These are phyloP conservation scores for Aspergillus flavus DNA, from an alignment of 2,329 filamentous ascomycete genomes.

Conservation along the genomic window DNA sequence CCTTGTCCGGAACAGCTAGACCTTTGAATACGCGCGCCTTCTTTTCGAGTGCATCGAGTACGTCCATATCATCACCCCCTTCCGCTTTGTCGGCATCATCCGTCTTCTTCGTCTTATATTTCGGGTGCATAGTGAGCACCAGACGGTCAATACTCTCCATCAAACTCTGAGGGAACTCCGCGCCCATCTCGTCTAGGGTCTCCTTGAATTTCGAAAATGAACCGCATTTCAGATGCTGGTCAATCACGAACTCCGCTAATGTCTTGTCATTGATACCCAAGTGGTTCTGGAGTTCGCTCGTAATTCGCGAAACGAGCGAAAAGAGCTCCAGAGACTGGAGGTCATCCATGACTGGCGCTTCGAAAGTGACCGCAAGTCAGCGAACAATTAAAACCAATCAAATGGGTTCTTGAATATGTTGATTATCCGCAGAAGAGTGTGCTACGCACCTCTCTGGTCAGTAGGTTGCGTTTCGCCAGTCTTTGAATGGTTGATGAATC, in stretches of 20 bases:
- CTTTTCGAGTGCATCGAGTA: conserved; percentile 58
- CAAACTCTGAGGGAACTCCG: conserved; percentile 81
- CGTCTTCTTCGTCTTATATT: conserved; percentile 66
- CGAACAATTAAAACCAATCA: neutral
- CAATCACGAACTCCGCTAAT: conserved; percentile 93
- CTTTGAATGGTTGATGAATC: conserved; percentile 17
- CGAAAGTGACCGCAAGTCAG: neutral
- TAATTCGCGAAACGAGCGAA: conserved; percentile 91
- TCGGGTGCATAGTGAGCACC: conserved; percentile 86
- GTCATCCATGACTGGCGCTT: conserved; percentile 70
- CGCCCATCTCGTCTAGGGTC: conserved; percentile 73
- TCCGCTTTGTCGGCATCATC: conserved; percentile 38
- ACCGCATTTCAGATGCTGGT: conserved; percentile 76
- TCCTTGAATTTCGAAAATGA: conserved; percentile 73
- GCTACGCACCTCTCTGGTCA: conserved; percentile 24
- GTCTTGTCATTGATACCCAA: conserved; percentile 90
- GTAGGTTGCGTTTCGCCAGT: conserved; percentile 11
- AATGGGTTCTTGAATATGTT: neutral
- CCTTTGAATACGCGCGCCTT: conserved; percentile 91
- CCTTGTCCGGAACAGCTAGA: conserved; percentile 80
- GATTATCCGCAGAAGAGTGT: conserved; percentile 20
- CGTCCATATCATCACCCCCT: conserved; percentile 48
- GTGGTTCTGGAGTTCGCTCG: conserved; percentile 92
- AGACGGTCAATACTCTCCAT: conserved; percentile 90
- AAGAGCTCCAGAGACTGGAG: conserved; percentile 88